phyloP scores from a whole-genome alignment of 345 rosid species.

The Viola odorata region DNA sequence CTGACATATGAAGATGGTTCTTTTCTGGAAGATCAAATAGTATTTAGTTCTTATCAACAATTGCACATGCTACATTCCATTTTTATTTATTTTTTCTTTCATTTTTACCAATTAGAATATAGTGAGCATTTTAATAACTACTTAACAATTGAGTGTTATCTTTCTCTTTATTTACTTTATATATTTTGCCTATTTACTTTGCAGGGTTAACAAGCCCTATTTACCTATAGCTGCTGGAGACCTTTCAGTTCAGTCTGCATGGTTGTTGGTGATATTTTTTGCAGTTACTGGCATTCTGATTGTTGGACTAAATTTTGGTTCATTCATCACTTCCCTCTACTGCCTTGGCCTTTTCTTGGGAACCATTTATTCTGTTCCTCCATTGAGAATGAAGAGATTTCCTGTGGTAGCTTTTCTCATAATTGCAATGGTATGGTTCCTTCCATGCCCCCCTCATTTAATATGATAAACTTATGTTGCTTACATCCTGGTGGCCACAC shows the following conservation, averaged over 20 bases:
- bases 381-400: conserved; percentile 86
- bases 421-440: conserved; percentile 61
- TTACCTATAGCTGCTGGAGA: conserved; percentile 98
- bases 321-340: conserved; percentile 77
- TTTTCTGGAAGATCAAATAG: too few species aligned
- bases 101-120: not conserved
- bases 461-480: not conserved
- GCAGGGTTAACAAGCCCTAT: conserved; percentile 97
- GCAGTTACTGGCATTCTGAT: conserved; percentile 64
- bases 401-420: conserved; percentile 90
- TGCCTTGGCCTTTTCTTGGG: conserved; percentile 82
- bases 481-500: not conserved
- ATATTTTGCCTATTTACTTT: conserved; percentile 19
- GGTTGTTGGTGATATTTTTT: conserved; percentile 79
- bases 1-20: not conserved
- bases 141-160: conserved; percentile 1
- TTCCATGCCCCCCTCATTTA: conserved; percentile 1
- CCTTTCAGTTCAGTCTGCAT: conserved; percentile 84
- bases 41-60: not conserved
- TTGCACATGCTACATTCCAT: not conserved
- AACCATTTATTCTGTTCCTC: conserved; percentile 96
- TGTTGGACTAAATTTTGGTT: conserved; percentile 74
- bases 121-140: not conserved
- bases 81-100: not conserved
- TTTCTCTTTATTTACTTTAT: conserved; percentile 1